phyloP scores from a whole-genome alignment of 2,329 filamentous ascomycete species.

The Huntiella savannae region DNA sequence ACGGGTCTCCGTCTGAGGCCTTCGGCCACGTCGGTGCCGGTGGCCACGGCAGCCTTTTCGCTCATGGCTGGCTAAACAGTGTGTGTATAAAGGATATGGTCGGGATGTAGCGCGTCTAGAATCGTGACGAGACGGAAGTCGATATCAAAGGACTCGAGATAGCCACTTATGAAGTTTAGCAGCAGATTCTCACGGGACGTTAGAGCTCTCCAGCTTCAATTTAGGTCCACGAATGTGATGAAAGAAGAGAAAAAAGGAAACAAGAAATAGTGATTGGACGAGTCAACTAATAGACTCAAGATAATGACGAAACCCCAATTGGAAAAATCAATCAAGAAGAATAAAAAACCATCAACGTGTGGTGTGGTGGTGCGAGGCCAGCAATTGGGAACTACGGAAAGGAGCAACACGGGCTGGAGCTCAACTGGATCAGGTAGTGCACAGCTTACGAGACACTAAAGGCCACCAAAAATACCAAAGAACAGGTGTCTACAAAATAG shows the following conservation, averaged over 20 bases:
- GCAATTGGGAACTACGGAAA: neutral
- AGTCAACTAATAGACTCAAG: conserved; percentile 12
- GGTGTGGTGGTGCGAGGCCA: neutral
- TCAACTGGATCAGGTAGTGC: conserved; percentile 4
- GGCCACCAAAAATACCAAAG: conserved; percentile 6
- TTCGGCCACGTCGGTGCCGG: conserved; percentile 39
- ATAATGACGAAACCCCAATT: neutral
- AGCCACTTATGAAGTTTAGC: neutral
- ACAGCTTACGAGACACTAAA: conserved; percentile 9
- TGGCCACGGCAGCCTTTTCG: conserved; percentile 35
- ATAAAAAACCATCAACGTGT: neutral
- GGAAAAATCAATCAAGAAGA: neutral
- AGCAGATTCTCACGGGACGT: neutral
- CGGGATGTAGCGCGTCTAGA: neutral
- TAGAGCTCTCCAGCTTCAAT: neutral
- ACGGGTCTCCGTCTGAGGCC: conserved; percentile 37
- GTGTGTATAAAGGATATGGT: neutral
- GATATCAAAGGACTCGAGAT: neutral
- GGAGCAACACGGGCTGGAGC: conserved; percentile 8
- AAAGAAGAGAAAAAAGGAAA: conserved; percentile 8
- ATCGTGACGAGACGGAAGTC: neutral
- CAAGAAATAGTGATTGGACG: conserved; percentile 12
- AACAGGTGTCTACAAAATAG: conserved; percentile 12
- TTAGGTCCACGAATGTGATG: conserved; percentile 4
- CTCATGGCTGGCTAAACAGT: conserved; percentile 23